phyloP scores from a whole-genome alignment of 2,329 filamentous ascomycete genomes.

The Diaporthe sp. region DNA sequence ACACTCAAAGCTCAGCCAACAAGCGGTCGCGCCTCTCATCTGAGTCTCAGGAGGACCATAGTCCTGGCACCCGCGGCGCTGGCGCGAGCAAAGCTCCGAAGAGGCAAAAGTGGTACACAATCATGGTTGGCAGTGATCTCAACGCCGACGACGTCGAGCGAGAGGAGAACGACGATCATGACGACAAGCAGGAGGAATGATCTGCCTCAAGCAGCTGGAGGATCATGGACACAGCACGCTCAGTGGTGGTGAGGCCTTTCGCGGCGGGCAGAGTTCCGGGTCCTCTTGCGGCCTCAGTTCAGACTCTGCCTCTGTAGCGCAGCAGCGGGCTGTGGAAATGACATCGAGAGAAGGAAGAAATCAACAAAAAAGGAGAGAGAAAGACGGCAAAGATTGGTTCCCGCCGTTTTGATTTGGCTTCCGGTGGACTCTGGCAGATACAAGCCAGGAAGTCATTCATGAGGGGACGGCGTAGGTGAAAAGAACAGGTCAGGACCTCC shows the following conservation, averaged over 20 bases:
- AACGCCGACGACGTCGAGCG: no score
- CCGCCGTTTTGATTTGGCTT: not conserved
- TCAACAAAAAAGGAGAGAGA: not conserved
- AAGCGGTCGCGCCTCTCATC: no score
- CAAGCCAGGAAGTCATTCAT: no score
- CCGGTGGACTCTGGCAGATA: not conserved
- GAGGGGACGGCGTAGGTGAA: fast-evolving
- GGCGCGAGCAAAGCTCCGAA: not conserved
- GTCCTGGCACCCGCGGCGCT: no score
- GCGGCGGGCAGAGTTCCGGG: not conserved
- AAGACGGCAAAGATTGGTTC: not conserved
- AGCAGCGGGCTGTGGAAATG: not conserved
- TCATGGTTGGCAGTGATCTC: fast-evolving
- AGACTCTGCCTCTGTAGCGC: not conserved
- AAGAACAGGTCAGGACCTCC: not conserved
- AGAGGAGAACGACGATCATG: no score
- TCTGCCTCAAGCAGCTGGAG: not conserved
- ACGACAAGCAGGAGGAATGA: not conserved
- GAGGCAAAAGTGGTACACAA: not conserved
- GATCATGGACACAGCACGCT: not conserved
- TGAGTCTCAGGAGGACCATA: no score
- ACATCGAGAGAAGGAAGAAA: not conserved
- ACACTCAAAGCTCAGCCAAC: no score
- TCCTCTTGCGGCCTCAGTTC: not conserved
- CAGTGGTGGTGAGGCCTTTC: not conserved